Conservation (phyloP, 2,329 filamentous ascomycete genomes). For the Diaporthe ilicicola region DNA sequence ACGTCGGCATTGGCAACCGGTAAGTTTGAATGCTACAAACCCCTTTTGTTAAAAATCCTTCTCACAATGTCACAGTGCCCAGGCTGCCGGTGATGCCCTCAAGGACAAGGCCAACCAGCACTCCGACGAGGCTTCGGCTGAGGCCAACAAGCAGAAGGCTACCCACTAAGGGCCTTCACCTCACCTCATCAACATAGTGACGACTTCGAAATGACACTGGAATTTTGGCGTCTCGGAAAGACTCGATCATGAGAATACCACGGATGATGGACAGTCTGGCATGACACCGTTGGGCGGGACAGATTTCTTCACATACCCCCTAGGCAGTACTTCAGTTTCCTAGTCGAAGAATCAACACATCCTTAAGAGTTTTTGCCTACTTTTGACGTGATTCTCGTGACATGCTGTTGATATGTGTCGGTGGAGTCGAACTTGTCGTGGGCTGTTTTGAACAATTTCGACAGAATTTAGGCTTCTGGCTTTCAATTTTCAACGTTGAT, state of each 20-base stretch:
- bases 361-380: not conserved
- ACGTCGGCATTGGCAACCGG: constrained; percentile 56
- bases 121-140: constrained; percentile 44
- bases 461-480: too few species aligned
- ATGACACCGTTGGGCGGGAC: constrained; percentile 11
- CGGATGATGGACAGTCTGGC: constrained; percentile 22
- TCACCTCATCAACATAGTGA: not conserved
- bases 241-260: not conserved
- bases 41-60: too few species aligned
- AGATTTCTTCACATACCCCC: constrained; percentile 41
- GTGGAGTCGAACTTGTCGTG: too few species aligned
- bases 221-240: constrained; percentile 24
- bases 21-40: constrained; percentile 25
- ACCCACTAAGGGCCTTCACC: constrained; percentile 44
- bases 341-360: constrained; percentile 39
- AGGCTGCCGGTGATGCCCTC: constrained; percentile 43
- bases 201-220: constrained; percentile 20
- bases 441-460: not conserved
- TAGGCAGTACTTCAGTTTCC: constrained; percentile 37
- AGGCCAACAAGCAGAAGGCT: constrained; percentile 49
- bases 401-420: too few species aligned
- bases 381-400: not conserved
- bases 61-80: constrained; percentile 37
- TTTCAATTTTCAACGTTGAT: too few species aligned
- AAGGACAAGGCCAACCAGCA: constrained; percentile 46